Conservation (phyloP, 495 filamentous ascomycete genomes). For the Penicillium goetzii region DNA sequence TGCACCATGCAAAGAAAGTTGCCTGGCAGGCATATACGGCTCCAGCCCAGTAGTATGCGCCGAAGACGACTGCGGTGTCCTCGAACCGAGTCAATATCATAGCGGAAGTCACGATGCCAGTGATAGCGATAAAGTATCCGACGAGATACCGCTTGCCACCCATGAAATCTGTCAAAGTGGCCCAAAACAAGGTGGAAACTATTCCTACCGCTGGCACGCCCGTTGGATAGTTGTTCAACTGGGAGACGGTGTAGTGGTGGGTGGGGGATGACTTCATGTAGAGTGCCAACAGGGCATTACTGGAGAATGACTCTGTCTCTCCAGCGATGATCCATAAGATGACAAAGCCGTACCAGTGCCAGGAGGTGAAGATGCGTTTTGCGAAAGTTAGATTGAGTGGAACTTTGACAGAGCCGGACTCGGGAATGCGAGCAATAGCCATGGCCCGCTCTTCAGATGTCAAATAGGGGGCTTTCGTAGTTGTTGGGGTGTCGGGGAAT, state of each 20-base stretch:
- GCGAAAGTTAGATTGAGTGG: slow-evolving; percentile 44
- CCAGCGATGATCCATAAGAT: slow-evolving; percentile 54
- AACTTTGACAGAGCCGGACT: slow-evolving; percentile 31
- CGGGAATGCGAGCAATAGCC: slow-evolving; percentile 47
- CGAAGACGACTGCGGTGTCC: slow-evolving; percentile 49
- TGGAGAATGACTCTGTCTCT: slow-evolving; percentile 55
- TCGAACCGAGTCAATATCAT: slow-evolving; percentile 53
- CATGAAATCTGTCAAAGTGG: slow-evolving; percentile 55
- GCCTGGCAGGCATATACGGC: slow-evolving; percentile 61
- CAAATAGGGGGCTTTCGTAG: slow-evolving; percentile 58
- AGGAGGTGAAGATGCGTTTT: slow-evolving; percentile 44
- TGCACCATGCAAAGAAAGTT: slow-evolving; percentile 65
- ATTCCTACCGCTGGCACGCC: slow-evolving; percentile 55
- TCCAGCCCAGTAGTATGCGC: slow-evolving; percentile 58
- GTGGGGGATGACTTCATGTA: slow-evolving; percentile 40
- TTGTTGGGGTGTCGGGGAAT: slow-evolving; percentile 63
- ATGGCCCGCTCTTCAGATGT: slow-evolving; percentile 45
- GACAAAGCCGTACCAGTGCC: slow-evolving; percentile 55
- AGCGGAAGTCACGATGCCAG: slow-evolving; percentile 48
- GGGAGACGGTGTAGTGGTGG: slow-evolving; percentile 46
- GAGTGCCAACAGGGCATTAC: slow-evolving; percentile 44
- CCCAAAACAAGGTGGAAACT: slow-evolving; percentile 56
- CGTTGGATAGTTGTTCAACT: slow-evolving; percentile 54
- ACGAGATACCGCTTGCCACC: slow-evolving; percentile 54
- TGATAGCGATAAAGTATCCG: slow-evolving; percentile 57